These are phyloP conservation scores for Eutrema yunnanense DNA, from an alignment of 345 rosid species.

Conservation along the genomic window DNA sequence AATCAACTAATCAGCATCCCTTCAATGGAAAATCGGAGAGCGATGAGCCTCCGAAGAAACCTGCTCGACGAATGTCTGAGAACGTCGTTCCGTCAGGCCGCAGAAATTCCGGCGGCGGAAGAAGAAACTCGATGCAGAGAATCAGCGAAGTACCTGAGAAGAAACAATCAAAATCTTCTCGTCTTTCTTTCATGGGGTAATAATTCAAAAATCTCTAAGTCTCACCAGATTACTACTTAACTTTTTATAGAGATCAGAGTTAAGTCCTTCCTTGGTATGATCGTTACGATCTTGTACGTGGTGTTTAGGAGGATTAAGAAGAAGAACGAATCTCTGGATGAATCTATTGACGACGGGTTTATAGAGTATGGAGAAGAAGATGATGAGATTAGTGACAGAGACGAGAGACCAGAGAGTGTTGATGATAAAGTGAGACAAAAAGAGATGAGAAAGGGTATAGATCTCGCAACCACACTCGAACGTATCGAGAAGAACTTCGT, in stretches of 20 bases:
- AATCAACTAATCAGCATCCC: constrained; percentile 49
- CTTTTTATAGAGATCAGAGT: not conserved
- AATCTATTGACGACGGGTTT: constrained; percentile 36
- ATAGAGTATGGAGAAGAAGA: constrained; percentile 41
- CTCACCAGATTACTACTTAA: not conserved
- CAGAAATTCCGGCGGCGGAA: constrained; percentile 40
- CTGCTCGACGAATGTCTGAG: constrained; percentile 55
- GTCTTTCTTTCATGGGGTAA: constrained; percentile 84
- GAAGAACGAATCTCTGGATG: constrained; percentile 40
- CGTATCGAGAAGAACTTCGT: constrained; percentile 99
- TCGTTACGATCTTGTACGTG: not conserved
- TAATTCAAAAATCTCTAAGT: not conserved
- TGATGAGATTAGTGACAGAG: constrained; percentile 41
- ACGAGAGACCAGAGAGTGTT: constrained; percentile 63
- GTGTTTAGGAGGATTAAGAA: constrained; percentile 53
- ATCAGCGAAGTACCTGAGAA: constrained; percentile 71
- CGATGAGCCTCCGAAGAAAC: constrained; percentile 25
- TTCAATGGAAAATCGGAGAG: constrained; percentile 49
- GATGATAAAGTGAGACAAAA: constrained; percentile 80
- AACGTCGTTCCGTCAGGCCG: constrained; percentile 43
- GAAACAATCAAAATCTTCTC: constrained; percentile 54
- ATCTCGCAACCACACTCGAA: constrained; percentile 94
- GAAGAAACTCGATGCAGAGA: constrained; percentile 59
- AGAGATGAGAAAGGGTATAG: constrained; percentile 98
- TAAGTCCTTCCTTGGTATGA: not conserved